Evolutionary conservation across 208 protist species (phyloP), one percentile per base, ranked within the genome.

Genomic region (Giardia duodenalis): DNA sequence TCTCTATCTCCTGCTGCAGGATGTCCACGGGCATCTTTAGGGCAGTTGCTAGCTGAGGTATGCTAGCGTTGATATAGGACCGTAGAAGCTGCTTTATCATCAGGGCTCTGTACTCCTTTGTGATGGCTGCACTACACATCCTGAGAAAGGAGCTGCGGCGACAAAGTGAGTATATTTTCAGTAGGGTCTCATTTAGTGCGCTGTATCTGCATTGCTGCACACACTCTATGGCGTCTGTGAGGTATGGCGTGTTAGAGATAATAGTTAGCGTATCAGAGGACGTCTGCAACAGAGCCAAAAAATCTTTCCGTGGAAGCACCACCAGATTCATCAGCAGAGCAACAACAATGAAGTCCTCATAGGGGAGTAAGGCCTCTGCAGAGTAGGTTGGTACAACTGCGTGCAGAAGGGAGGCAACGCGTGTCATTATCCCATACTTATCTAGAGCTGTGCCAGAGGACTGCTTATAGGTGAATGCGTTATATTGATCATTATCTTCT

Each of bases 21-120:
- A 30, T 30, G 19, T 30, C 30, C 57, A 39, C 57, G 19, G 57
- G 30, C 19, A 76, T 76, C 57, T 76, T 10, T 10, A 76, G 30
- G 19, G 57, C 30, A 10, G 57, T 76, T 76, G 57, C 57, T 30
- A 76, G 10, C 10, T 10, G 30, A 10, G 57, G 30, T 39, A 76
- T 76, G 57, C 30, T 76, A 76, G 57, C 57, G 57, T 76, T 76
- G 19, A 76, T 76, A 76, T 76, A 76, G 57, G 57, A 76, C 19
- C 19, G 10, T 10, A 76, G 57, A 30, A 76, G 30, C 57, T 76
- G 57, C 10, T 30, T 10, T 39, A 76, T 76, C 10, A 76, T 30
- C 19, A 76, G 10, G 30, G 19, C 19, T 39, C 57, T 10, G 30
- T 39, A 76, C 19, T 30, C 30, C 10, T 30, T 10, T 39, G 19